Conservation (phyloP, 1,284 basidiomycete genomes). For the Baeospora myosura region DNA sequence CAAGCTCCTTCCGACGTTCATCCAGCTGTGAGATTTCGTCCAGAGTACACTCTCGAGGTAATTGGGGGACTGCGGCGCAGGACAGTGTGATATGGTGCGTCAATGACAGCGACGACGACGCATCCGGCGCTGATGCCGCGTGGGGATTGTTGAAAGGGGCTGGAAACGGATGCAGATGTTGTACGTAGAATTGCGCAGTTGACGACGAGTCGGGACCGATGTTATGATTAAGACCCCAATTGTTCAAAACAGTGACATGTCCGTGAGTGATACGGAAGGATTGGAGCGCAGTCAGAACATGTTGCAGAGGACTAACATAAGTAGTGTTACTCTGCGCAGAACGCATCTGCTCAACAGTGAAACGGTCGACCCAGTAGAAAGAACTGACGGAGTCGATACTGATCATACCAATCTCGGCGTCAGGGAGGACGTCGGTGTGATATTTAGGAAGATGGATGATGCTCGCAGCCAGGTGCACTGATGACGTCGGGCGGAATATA, state of each 20-base stretch:
- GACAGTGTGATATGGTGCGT: conserved; percentile 41
- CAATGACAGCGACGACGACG: conserved; percentile 19
- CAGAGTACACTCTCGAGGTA: conserved; percentile 19
- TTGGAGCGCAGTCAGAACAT: conserved; percentile 44
- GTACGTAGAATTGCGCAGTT: conserved; percentile 35
- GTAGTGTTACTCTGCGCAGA: conserved; percentile 12
- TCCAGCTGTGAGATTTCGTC: conserved; percentile 21
- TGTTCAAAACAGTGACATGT: conserved; percentile 52
- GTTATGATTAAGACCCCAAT: conserved; percentile 46
- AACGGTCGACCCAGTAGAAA: conserved; percentile 73
- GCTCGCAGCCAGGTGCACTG: conserved; percentile 59
- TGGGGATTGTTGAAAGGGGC: conserved; percentile 12
- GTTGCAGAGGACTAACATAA: conserved; percentile 30
- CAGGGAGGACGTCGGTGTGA: conserved; percentile 39
- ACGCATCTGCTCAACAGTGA: conserved; percentile 48
- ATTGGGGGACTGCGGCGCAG: conserved; percentile 20
- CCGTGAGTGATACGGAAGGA: conserved; percentile 42
- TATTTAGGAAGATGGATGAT: conserved; percentile 53
- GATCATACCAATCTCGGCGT: conserved; percentile 52
- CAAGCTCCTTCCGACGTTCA: conserved; percentile 15
- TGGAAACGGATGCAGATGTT: conserved; percentile 46
- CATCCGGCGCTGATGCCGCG: conserved; percentile 8
- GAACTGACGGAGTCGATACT: conserved; percentile 70
- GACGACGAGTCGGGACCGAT: conserved; percentile 13
- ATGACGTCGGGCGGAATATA: conserved; percentile 60